Evolutionary conservation across 2,329 filamentous ascomycete species (phyloP), one percentile per base, ranked within the genome.

Genomic region (Ophiostoma populinum): DNA sequence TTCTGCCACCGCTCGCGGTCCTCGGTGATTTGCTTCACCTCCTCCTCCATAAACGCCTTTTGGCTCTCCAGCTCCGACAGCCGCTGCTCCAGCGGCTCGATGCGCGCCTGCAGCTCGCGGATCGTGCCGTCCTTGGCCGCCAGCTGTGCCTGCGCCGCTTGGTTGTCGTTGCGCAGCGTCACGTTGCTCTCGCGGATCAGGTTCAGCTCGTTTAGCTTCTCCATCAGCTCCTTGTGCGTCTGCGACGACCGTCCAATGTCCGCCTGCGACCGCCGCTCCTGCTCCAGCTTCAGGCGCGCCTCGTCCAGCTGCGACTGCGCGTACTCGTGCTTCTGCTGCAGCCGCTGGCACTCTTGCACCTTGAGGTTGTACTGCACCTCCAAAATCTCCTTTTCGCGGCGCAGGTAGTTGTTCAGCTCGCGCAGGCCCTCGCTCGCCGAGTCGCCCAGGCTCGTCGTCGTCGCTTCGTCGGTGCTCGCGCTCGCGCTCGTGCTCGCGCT

Each of bases 1-100:
- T 94, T 87, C 56, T 93, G 85, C 81, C 87, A 94, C 39, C 82
- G 73, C 51, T 95, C 87, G 12, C 90, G 77, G 51, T 95, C 87
- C 47, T 90, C 80, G 45, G 92, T 80, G 8, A 95, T 66, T 43
- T 94, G 69, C 48, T 80, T 82, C 50, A 94, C 71, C 51, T 95
- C 87, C 10, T 83, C 83, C 45, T 92, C 78, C 47, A 86, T 79
- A 44, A 78, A 80, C 41, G 78, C 72, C 42, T 82, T 67, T 42
- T 87, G 72, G 40, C 78, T 83, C 51, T 92, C 81, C 11, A 95
- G 63, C 48, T 92, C 85, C 9, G 75, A 67, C 27, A 94, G 75
- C 42, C 74, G 78, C 35, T 72, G 69, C 51, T 92, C 78, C 13
- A 95, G 62, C 8, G 90, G 90, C 47, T 90, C 74, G 5, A 95